A percentile compares a stretch with the other conserved stretches of the same genome.
Conservation (phyloP, 2,329 filamentous ascomycete genomes). For the Monosporascus sp. region DNA sequence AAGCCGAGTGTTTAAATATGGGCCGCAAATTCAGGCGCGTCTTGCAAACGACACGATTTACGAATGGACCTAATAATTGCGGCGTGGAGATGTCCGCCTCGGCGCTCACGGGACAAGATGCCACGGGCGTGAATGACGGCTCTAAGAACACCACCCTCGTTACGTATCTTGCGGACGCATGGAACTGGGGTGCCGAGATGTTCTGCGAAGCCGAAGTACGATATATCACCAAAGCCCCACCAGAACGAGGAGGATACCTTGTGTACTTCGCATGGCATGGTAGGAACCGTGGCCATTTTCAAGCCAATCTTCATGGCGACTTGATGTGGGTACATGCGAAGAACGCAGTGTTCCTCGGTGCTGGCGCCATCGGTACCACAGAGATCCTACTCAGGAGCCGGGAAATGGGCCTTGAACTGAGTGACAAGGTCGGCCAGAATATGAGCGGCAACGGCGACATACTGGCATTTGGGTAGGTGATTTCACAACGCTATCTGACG, state of each 20-base stretch:
- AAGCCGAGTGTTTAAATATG: conserved; percentile 48
- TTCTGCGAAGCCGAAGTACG: conserved; percentile 65
- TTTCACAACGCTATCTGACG: neutral
- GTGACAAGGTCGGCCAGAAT: conserved; percentile 49
- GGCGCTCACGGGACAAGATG: conserved; percentile 55
- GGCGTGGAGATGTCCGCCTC: conserved; percentile 60
- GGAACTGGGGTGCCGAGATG: conserved; percentile 67
- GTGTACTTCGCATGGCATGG: conserved; percentile 62
- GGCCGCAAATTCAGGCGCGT: conserved; percentile 49
- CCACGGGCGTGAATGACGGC: conserved; percentile 60
- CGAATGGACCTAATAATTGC: conserved; percentile 53
- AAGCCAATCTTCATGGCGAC: conserved; percentile 48
- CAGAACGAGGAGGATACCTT: conserved; percentile 49
- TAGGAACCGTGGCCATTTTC: conserved; percentile 49
- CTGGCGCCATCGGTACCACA: conserved; percentile 59
- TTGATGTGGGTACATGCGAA: conserved; percentile 64
- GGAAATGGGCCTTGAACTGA: conserved; percentile 52
- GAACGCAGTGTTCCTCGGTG: conserved; percentile 61
- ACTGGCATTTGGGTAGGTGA: conserved; percentile 51
- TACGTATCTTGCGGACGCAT: conserved; percentile 63
- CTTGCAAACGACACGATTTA: conserved; percentile 59
- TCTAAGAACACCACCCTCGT: conserved; percentile 62
- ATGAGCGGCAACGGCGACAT: conserved; percentile 66
- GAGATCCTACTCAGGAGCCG: conserved; percentile 60
- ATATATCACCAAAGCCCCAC: conserved; percentile 48